Evolutionary conservation across 2,329 filamentous ascomycete species (phyloP).

Genomic region (Rhynchosporium agropyri): DNA sequence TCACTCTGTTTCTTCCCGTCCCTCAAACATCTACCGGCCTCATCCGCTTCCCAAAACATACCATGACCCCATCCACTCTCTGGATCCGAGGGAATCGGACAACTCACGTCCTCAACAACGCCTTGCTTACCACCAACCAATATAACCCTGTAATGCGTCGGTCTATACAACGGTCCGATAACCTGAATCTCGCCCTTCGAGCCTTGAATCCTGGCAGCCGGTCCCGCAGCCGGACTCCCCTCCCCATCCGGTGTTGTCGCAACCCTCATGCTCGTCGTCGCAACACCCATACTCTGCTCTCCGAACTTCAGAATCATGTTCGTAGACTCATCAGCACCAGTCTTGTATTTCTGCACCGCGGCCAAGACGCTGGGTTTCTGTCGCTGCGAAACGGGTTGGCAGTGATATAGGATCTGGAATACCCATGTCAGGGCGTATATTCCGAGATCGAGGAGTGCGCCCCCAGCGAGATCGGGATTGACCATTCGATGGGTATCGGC

Average conservation of each 20-base stretch:
- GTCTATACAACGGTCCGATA: slow-evolving; percentile 60
- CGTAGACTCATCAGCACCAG: slow-evolving; percentile 65
- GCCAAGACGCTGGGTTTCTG: slow-evolving; percentile 59
- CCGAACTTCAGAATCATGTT: slow-evolving; percentile 66
- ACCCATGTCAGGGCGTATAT: slow-evolving; percentile 73
- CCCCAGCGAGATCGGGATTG: slow-evolving; percentile 68
- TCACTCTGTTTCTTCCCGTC: slow-evolving; percentile 66
- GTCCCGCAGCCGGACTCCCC: slow-evolving; percentile 52
- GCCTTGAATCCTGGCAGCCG: slow-evolving; percentile 64
- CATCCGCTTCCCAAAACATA: slow-evolving; percentile 74
- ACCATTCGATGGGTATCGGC: slow-evolving; percentile 62
- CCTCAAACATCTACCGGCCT: slow-evolving; percentile 62
- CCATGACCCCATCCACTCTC: slow-evolving; percentile 54
- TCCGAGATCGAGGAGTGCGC: slow-evolving; percentile 67
- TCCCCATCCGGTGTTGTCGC: slow-evolving; percentile 50
- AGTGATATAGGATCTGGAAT: slow-evolving; percentile 71
- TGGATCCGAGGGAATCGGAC: slow-evolving; percentile 49
- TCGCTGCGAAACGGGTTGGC: slow-evolving; percentile 49
- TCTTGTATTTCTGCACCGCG: slow-evolving; percentile 60
- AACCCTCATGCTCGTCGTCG: slow-evolving; percentile 45
- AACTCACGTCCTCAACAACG: slow-evolving; percentile 40
- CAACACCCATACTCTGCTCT: slow-evolving; percentile 62
- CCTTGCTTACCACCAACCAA: slow-evolving; percentile 44
- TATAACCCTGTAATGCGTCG: slow-evolving; percentile 56
- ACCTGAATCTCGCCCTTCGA: slow-evolving; percentile 69